Evolutionary conservation across 2,329 filamentous ascomycete genomes (phyloP).

Genomic region (Zymoseptoria tritici): DNA sequence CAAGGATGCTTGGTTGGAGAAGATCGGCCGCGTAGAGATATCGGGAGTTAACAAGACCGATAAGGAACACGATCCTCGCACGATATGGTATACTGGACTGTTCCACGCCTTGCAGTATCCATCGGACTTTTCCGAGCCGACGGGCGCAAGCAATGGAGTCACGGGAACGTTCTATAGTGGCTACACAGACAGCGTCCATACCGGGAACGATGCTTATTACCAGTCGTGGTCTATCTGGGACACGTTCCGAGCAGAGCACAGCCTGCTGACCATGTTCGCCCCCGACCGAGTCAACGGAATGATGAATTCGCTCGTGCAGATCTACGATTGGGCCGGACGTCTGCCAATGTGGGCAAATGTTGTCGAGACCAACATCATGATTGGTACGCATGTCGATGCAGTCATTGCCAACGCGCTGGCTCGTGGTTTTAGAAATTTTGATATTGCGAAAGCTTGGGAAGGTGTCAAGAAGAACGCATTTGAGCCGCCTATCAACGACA

Average conservation of each 20-base stretch:
- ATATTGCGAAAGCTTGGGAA: conserved; percentile 38
- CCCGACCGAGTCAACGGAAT: conserved; percentile 42
- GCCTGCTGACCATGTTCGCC: conserved; percentile 39
- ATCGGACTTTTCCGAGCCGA: conserved; percentile 42
- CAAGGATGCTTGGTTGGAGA: conserved; percentile 41
- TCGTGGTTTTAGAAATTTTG: conserved; percentile 38
- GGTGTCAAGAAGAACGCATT: conserved; percentile 42
- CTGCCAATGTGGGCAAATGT: conserved; percentile 46
- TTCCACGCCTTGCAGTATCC: conserved; percentile 45
- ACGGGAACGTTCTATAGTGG: conserved; percentile 38
- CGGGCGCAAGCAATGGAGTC: conserved; percentile 13
- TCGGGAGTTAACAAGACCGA: conserved; percentile 38
- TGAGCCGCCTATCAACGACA: conserved; percentile 39
- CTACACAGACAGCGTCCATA: conserved; percentile 41
- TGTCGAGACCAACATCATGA: conserved; percentile 47
- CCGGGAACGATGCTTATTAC: conserved; percentile 40
- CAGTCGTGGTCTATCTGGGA: conserved; percentile 48
- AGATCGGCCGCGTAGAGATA: conserved; percentile 38
- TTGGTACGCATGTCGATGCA: conserved; percentile 43
- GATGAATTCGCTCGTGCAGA: conserved; percentile 41
- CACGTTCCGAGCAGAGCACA: conserved; percentile 43
- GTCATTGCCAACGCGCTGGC: conserved; percentile 43
- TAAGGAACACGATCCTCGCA: conserved; percentile 36
- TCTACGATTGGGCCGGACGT: conserved; percentile 42
- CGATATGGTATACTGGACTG: conserved; percentile 41